Conservation (phyloP, 2,329 filamentous ascomycete species). For the Pseudofabraea citricarpa region DNA sequence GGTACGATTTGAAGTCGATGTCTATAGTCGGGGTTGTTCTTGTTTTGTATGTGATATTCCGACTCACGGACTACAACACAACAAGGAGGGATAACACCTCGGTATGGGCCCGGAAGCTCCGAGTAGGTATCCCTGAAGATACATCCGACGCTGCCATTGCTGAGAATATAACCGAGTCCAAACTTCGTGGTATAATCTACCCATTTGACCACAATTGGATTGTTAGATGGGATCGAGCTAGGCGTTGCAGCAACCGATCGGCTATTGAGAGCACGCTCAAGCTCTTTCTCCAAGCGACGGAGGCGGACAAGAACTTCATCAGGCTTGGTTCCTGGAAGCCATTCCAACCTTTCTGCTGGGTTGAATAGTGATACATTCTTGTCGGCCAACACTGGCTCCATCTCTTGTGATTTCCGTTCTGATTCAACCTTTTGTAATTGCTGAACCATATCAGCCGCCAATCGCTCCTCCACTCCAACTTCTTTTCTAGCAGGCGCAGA, state of each 20-base stretch:
- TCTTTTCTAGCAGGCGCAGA: constrained; percentile 13
- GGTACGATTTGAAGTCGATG: constrained; percentile 60
- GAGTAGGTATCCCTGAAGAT: constrained; percentile 50
- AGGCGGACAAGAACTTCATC: constrained; percentile 53
- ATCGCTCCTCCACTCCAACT: constrained; percentile 23
- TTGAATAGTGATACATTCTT: constrained; percentile 42
- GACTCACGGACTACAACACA: constrained; percentile 69
- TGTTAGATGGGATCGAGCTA: constrained; percentile 48
- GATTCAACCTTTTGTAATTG: constrained; percentile 18
- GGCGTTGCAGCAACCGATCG: constrained; percentile 57
- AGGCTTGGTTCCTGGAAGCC: constrained; percentile 49
- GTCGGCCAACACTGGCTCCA: constrained; percentile 35
- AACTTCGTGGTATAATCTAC: constrained; percentile 88
- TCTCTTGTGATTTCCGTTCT: constrained; percentile 14
- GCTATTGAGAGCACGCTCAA: constrained; percentile 59
- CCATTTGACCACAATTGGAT: constrained; percentile 71
- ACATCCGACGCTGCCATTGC: constrained; percentile 75
- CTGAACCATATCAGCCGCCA: constrained; percentile 24
- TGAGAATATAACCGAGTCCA: constrained; percentile 77
- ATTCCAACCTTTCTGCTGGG: constrained; percentile 44
- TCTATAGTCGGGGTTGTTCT: constrained; percentile 47
- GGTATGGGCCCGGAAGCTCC: constrained; percentile 39
- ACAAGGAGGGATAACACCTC: constrained; percentile 57
- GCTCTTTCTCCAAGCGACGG: constrained; percentile 50
- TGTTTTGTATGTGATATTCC: constrained; percentile 63